Percentiles rank a stretch among this genome's conserved stretches.
These are phyloP conservation scores for Lablab purpureus DNA, from an alignment of 306 rosid species.

Conservation along the genomic window DNA sequence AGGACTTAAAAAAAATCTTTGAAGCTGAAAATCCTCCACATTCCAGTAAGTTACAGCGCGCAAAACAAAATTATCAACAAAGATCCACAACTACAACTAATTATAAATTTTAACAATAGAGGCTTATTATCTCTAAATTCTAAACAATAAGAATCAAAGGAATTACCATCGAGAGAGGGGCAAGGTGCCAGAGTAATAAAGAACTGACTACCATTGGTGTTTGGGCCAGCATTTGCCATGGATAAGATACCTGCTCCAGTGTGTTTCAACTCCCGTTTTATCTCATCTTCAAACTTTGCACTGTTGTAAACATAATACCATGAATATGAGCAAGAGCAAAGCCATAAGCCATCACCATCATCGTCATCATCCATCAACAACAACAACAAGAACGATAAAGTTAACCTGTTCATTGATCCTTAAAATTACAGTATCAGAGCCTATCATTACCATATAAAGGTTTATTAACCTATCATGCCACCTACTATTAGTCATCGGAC, in stretches of 20 bases:
- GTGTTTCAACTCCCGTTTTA: constrained; percentile 88
- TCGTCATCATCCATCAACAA: neutral
- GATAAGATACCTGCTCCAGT: constrained; percentile 99
- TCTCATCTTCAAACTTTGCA: constrained; percentile 91
- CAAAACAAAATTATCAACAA: constrained; percentile 7
- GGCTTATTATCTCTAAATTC: neutral
- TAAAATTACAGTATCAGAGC: no score
- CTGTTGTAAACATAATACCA: constrained; percentile 51
- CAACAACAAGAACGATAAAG: neutral
- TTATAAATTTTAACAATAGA: neutral
- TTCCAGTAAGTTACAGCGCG: neutral
- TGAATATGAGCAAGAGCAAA: neutral
- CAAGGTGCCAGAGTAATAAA: constrained; percentile 95
- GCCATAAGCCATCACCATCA: neutral
- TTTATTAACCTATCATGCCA: no score
- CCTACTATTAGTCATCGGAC: no score
- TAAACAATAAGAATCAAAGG: constrained; percentile 12
- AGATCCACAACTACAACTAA: neutral
- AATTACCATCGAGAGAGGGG: constrained; percentile 90
- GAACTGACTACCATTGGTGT: constrained; percentile 97
- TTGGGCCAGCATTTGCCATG: constrained; percentile 98
- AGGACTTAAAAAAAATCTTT: neutral
- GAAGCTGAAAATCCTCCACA: constrained; percentile 30
- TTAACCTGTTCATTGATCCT: neutral
- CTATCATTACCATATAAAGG: no score